Evolutionary conservation across 352 stramenopile genomes (phyloP).

Genomic region (Globisporangium heterothallicum): DNA sequence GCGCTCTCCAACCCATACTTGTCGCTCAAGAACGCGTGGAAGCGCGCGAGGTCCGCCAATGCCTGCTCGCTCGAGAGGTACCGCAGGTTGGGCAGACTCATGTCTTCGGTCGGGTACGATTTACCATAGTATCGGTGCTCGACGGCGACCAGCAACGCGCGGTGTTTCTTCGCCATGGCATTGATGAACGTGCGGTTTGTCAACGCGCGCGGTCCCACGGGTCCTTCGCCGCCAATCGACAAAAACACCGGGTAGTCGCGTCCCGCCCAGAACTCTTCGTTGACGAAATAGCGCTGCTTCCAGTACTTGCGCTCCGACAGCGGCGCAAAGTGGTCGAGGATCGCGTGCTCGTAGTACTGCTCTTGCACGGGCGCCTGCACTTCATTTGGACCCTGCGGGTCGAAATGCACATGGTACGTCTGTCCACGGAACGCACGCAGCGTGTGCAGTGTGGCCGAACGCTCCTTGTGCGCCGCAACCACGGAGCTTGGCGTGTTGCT

Average conservation of each 20-base stretch:
- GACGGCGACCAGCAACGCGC: slow-evolving; percentile 81
- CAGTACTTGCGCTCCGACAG: slow-evolving; percentile 54
- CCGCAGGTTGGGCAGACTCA: slow-evolving; percentile 73
- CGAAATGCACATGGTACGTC: slow-evolving; percentile 56
- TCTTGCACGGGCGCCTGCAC: slow-evolving; percentile 37
- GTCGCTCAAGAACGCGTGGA: slow-evolving; percentile 71
- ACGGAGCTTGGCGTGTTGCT: not conserved
- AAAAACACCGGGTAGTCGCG: slow-evolving; percentile 83
- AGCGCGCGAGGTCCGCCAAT: slow-evolving; percentile 89
- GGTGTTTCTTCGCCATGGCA: slow-evolving; percentile 67
- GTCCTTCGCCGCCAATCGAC: slow-evolving; percentile 81
- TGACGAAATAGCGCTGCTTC: slow-evolving; percentile 89
- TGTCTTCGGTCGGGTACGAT: slow-evolving; percentile 83
- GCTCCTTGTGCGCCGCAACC: slow-evolving; percentile 18
- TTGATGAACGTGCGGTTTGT: slow-evolving; percentile 78
- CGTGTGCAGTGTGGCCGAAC: slow-evolving; percentile 5
- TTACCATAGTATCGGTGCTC: slow-evolving; percentile 96
- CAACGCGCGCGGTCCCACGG: slow-evolving; percentile 45
- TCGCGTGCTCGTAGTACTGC: slow-evolving; percentile 48
- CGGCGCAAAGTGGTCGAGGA: slow-evolving; percentile 70
- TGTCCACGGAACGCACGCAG: slow-evolving; percentile 65
- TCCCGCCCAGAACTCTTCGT: slow-evolving; percentile 81
- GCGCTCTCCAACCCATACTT: slow-evolving; percentile 49
- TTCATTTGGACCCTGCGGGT: slow-evolving; percentile 22
- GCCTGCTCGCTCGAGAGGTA: slow-evolving; percentile 89